These are phyloP conservation scores for Neonectria hederae DNA, from an alignment of 2,329 filamentous ascomycete genomes.

Conservation along the genomic window DNA sequence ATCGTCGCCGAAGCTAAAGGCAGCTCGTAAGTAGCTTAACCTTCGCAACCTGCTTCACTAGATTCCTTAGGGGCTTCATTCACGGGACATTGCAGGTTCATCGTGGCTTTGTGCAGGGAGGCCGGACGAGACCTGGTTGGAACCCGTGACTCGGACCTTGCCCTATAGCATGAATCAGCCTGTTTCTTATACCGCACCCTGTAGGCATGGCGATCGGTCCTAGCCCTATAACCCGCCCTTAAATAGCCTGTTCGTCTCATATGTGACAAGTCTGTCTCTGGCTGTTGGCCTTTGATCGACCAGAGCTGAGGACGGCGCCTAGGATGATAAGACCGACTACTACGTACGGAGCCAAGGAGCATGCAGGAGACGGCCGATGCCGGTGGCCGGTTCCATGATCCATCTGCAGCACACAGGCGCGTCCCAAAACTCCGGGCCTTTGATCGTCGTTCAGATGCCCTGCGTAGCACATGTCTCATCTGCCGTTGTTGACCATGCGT, in stretches of 20 bases:
- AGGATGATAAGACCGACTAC: slow-evolving; percentile 20
- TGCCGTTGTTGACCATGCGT: slow-evolving; percentile 30
- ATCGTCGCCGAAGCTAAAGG: neutral
- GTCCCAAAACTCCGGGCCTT: slow-evolving; percentile 40
- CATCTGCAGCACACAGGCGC: slow-evolving; percentile 36
- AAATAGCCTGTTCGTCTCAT: slow-evolving; percentile 18
- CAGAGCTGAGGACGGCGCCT: slow-evolving; percentile 17
- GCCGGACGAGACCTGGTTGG: slow-evolving; percentile 11
- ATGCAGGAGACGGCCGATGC: slow-evolving; percentile 29
- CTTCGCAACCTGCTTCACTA: slow-evolving; percentile 1
- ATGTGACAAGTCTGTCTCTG: slow-evolving; percentile 13
- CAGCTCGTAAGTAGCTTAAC: slow-evolving; percentile 1
- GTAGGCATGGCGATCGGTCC: slow-evolving; percentile 23
- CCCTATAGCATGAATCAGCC: slow-evolving; percentile 22
- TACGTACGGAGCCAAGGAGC: neutral
- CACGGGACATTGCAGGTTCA: slow-evolving; percentile 1
- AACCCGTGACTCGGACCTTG: slow-evolving; percentile 18
- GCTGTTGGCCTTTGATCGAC: slow-evolving; percentile 2
- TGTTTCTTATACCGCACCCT: slow-evolving; percentile 13
- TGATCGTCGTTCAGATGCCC: slow-evolving; percentile 21
- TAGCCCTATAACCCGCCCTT: slow-evolving; percentile 13
- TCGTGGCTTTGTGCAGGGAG: slow-evolving; percentile 9
- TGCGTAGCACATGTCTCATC: slow-evolving; percentile 35
- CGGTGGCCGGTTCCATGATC: slow-evolving; percentile 28
- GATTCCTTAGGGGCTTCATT: slow-evolving; percentile 1